Conservation (phyloP, 805 yeast species). For the Pichia deserticola region DNA sequence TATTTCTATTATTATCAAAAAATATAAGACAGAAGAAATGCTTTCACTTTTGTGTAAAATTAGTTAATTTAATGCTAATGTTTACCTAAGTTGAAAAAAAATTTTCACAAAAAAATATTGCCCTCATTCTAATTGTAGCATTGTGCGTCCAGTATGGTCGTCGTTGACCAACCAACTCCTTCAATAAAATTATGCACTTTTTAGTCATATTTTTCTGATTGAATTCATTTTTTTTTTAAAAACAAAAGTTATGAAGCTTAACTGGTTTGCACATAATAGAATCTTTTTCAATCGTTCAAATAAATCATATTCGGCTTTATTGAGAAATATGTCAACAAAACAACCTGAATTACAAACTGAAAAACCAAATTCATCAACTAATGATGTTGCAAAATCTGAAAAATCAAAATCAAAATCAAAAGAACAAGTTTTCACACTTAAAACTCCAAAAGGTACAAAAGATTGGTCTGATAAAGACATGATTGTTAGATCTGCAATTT, state of each 20-base stretch:
- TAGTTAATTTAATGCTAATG: too few relatives aligned
- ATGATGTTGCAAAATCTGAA: neutral
- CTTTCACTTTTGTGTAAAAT: too few relatives aligned
- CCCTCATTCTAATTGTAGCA: too few relatives aligned
- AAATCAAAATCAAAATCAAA: neutral
- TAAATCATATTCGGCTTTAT: neutral
- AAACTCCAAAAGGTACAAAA: conserved; percentile 95
- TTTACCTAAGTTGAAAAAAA: too few relatives aligned
- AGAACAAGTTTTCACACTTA: conserved; percentile 49
- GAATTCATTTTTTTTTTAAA: neutral
- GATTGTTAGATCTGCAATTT: conserved; percentile 88
- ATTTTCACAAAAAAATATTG: too few relatives aligned
- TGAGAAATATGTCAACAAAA: neutral
- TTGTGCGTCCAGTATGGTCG: too few relatives aligned
- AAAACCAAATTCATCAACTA: neutral
- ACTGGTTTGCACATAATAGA: neutral
- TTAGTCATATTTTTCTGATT: neutral
- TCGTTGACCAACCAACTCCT: too few relatives aligned
- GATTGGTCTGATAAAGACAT: conserved; percentile 99
- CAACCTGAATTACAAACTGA: neutral
- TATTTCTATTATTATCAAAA: too few relatives aligned
- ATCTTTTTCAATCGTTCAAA: neutral
- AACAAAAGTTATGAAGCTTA: neutral
- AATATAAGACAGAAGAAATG: too few relatives aligned
- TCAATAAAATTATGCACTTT: too few relatives aligned